Percentiles rank a stretch among this genome's conserved stretches.
Evolutionary conservation across 2,329 filamentous ascomycete genomes (phyloP).

Genomic region (Plenodomus tracheiphilus): DNA sequence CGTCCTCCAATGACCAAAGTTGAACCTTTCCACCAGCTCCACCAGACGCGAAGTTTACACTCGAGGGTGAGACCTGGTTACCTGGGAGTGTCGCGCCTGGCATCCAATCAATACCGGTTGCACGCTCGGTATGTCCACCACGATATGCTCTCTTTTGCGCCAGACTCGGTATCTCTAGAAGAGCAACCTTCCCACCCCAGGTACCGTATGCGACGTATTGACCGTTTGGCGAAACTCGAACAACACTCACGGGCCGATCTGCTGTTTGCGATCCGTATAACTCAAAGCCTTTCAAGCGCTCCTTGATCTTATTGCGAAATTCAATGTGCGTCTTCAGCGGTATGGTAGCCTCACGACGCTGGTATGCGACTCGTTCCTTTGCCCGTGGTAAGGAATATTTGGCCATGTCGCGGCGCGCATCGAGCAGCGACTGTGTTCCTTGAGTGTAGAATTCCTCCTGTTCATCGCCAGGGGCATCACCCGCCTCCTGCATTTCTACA

Average conservation of each 20-base stretch:
- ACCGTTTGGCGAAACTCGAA: conserved; percentile 84
- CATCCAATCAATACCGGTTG: conserved; percentile 89
- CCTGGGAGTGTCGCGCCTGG: conserved; percentile 77
- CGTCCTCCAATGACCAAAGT: conserved; percentile 85
- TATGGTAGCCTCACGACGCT: conserved; percentile 80
- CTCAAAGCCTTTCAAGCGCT: conserved; percentile 79
- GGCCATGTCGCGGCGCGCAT: conserved; percentile 78
- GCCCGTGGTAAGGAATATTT: conserved; percentile 82
- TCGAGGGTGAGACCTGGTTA: conserved; percentile 69
- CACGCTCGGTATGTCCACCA: conserved; percentile 80
- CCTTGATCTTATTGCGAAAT: conserved; percentile 86
- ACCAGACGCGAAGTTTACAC: conserved; percentile 85
- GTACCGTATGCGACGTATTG: conserved; percentile 86
- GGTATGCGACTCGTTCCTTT: conserved; percentile 73
- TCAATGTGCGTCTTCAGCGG: conserved; percentile 88
- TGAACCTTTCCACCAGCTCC: conserved; percentile 87
- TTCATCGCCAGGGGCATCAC: conserved; percentile 60
- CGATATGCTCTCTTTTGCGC: conserved; percentile 75
- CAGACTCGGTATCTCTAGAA: conserved; percentile 81
- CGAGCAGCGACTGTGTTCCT: conserved; percentile 72
- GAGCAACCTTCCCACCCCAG: conserved; percentile 86
- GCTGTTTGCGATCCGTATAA: conserved; percentile 92
- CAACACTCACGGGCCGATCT: conserved; percentile 88
- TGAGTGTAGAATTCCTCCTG: conserved; percentile 91
- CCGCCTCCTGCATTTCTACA: conserved; percentile 55